Base-by-base conservation (phyloP, 371 early-diverging fungal species). In the Synchytrium microbalum region DNA sequence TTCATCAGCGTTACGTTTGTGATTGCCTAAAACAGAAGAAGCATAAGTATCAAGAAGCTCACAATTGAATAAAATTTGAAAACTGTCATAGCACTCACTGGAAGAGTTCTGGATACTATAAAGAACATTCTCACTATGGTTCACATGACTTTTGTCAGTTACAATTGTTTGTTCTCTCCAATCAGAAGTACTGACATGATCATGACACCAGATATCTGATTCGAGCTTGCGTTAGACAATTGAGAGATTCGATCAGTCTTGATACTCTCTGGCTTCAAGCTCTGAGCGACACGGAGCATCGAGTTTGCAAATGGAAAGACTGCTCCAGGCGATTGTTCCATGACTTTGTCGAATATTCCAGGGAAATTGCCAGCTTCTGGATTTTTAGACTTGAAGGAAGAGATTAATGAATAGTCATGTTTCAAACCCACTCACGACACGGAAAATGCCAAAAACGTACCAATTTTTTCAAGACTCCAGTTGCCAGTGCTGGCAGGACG, bases 191-290 rank as follows among this genome's bases (percentile, higher is more conserved):
- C 63, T 57, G 31, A 83, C 69, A 58, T 77, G 31, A 27, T 70
- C 61, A 59, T 67, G 55, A 62, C 59, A 1, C 78, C 78, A 0
- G 75, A 29, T 25, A 68, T 64, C 32, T 61, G 66, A 62, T 75
- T 77, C 3, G 61, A 58, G 54, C 73, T 77, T n/a, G 54, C 62
- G 14, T 55, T 61, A 26, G 70, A 66, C 1, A 67, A 70, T 2
- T 59, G 64, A 2, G 67, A 31, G 14, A 77, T 26, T 28, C 67
- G 19, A 61, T 61, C 23, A 75, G 70, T 10, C 5, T 38, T 38
- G 10, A 38, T 5, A 38, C 46, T 38, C 19, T 38, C 46, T 10
- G 46, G 19, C 19, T 5, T 5, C 19, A 38, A 19, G 5, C 19
- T 38, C 10, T 19, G 5, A 19, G 46, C 46, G 46, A 38, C 19